Percentiles rank a stretch among this genome's conserved stretches.
Evolutionary conservation across 345 rosid genomes (phyloP).

Genomic region (Lagerstroemia speciosa): DNA sequence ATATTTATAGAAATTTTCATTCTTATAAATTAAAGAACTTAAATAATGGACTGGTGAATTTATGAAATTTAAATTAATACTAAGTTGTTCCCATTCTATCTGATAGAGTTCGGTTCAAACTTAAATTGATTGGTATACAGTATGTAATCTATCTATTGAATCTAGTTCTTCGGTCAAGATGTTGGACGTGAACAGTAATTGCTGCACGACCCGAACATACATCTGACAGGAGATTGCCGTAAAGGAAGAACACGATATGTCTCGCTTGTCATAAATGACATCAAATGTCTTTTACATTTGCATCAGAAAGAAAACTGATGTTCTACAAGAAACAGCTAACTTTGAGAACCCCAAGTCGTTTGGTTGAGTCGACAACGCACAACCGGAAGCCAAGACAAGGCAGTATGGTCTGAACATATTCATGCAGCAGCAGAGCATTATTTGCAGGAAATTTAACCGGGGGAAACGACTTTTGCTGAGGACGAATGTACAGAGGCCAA

Average conservation of each 20-base stretch:
- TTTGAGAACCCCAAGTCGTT: no score
- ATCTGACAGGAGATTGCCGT: background rate
- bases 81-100: no score
- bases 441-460: background rate
- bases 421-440: background rate
- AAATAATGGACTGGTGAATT: no score
- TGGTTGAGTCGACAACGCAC: background rate
- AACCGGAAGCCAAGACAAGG: background rate
- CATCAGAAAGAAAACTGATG: background rate
- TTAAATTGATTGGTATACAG: no score
- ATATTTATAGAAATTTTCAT: no score
- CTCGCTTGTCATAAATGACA: background rate
- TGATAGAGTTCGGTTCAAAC: no score
- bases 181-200: no score
- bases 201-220: background rate
- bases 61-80: no score
- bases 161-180: no score
- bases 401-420: background rate
- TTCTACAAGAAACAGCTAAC: background rate
- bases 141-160: no score
- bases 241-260: background rate
- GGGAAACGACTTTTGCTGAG: background rate
- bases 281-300: background rate
- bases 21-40: no score
- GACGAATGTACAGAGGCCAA: background rate